Evolutionary conservation across 148 eudicot genomes (phyloP), one percentile per base, ranked within the genome.

Genomic region (Drosera capensis): DNA sequence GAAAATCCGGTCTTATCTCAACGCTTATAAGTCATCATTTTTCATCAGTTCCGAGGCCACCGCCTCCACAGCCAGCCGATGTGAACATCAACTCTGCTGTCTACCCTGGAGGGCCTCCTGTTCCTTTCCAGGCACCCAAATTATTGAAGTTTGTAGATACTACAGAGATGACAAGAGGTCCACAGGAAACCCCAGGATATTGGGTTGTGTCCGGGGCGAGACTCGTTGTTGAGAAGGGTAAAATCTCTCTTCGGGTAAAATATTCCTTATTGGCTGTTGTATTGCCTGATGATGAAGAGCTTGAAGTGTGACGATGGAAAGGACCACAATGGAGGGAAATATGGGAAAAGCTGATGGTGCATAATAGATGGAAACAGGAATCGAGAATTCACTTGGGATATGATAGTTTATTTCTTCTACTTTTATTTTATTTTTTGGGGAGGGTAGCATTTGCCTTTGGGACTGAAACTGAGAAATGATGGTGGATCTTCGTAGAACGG

Each of bases 141-240:
- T 58, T 83, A 42, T 77, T 78, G n/a, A 83, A 73, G 43, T 80
- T 70, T 16, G 70, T 88, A 1, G 87, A 80, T 43, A 57, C 68
- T 0, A 55, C 72, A 13, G 97, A 83, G 71, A 81, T 83, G 44
- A 40, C 69, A 2, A 74, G 94, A 9, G 94, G 97, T 15, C 86
- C 97, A 0, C 85, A 77, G 52, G 92, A 88, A 46, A 60, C 64
- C 21, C 97, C 97, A 1, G 97, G 97, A 9, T 94, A 88, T 65
- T 88, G 97, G 94, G 40, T 88, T 54, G 97, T 88, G 17, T 80
- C 77, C 1, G 97, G 86, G 8, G 97, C 92, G 28, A 83, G 70
- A 67, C 74, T 88, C 42, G 79, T 75, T 46, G 43, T 55, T 0
- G 97, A 88, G 13, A 71, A 74, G 40, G 97, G 94, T 55, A 88